Evolutionary conservation across 2,329 filamentous ascomycete species (phyloP).

Genomic region (Clonostachys rhizophaga): DNA sequence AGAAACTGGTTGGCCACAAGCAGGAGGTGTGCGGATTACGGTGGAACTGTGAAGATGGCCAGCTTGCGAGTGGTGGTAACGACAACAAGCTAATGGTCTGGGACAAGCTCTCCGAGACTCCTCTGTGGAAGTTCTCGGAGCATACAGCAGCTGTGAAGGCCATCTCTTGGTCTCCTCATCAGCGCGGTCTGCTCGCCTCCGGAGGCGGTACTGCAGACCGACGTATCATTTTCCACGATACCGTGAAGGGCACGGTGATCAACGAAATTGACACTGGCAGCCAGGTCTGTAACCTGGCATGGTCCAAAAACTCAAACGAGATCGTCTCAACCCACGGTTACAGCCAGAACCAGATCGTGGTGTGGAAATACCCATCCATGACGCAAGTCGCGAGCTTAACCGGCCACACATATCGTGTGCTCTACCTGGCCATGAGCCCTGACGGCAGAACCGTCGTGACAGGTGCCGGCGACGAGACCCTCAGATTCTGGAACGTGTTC

Average conservation of each 20-base stretch:
- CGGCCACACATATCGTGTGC: constrained; percentile 91
- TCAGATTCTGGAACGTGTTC: constrained; percentile 97
- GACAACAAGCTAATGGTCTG: constrained; percentile 99
- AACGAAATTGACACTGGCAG: constrained; percentile 95
- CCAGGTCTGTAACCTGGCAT: constrained; percentile 97
- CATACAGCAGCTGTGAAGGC: constrained; percentile 96
- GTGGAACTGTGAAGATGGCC: constrained; percentile 95
- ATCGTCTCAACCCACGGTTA: constrained; percentile 97
- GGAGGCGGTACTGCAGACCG: constrained; percentile 94
- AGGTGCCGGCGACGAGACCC: constrained; percentile 90
- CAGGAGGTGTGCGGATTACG: constrained; percentile 96
- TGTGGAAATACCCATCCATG: constrained; percentile 99
- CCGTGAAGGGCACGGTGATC: constrained; percentile 71
- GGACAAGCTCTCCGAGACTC: constrained; percentile 92
- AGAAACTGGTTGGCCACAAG: constrained; percentile 88
- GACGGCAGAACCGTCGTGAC: constrained; percentile 93
- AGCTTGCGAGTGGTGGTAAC: constrained; percentile 92
- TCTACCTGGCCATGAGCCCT: constrained; percentile 96
- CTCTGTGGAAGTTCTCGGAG: constrained; percentile 89
- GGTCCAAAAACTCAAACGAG: constrained; percentile 97
- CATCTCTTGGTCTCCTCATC: constrained; percentile 96
- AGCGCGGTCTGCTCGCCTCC: constrained; percentile 88
- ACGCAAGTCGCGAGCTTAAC: constrained; percentile 93
- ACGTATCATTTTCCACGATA: constrained; percentile 98
- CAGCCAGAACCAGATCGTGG: constrained; percentile 96